phyloP scores from a whole-genome alignment of 2,329 filamentous ascomycete species.

The Coniella lustricola region DNA sequence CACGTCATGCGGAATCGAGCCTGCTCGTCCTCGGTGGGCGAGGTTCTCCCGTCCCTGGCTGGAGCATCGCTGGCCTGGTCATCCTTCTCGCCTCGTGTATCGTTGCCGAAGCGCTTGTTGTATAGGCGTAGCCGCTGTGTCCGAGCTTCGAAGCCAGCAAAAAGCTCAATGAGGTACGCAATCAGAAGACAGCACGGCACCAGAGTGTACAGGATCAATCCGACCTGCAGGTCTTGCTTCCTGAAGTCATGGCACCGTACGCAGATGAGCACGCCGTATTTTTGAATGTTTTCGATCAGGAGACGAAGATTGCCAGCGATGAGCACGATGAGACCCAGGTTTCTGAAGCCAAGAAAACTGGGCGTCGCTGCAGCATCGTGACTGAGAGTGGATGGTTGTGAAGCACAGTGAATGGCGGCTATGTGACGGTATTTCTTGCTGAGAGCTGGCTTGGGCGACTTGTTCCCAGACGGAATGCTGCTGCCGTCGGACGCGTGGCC shows the following conservation, averaged over 20 bases:
- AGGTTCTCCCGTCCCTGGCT: slow-evolving; percentile 44
- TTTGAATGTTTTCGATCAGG: slow-evolving; percentile 95
- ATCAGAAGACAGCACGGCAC: slow-evolving; percentile 88
- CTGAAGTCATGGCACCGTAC: slow-evolving; percentile 84
- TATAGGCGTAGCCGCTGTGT: slow-evolving; percentile 35
- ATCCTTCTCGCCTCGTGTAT: background rate
- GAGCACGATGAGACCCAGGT: slow-evolving; percentile 90
- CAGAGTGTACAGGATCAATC: slow-evolving; percentile 71
- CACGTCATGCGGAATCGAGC: slow-evolving; percentile 68
- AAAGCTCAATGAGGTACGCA: slow-evolving; percentile 82
- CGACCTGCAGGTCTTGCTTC: slow-evolving; percentile 67
- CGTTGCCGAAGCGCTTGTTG: background rate
- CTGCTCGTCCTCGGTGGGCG: slow-evolving; percentile 53
- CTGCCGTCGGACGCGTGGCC: slow-evolving; percentile 8
- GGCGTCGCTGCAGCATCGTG: slow-evolving; percentile 69
- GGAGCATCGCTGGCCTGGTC: slow-evolving; percentile 39
- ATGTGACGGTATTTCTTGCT: slow-evolving; percentile 82
- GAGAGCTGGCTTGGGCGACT: slow-evolving; percentile 27
- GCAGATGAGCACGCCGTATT: slow-evolving; percentile 96
- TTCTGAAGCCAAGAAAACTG: slow-evolving; percentile 89
- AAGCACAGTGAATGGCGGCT: slow-evolving; percentile 70
- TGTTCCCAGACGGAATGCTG: slow-evolving; percentile 17
- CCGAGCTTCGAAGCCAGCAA: slow-evolving; percentile 73
- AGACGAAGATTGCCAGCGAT: slow-evolving; percentile 88
- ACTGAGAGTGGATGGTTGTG: slow-evolving; percentile 73